phyloP scores from a whole-genome alignment of 257 asterid genomes.

The Linderniella brevidens region DNA sequence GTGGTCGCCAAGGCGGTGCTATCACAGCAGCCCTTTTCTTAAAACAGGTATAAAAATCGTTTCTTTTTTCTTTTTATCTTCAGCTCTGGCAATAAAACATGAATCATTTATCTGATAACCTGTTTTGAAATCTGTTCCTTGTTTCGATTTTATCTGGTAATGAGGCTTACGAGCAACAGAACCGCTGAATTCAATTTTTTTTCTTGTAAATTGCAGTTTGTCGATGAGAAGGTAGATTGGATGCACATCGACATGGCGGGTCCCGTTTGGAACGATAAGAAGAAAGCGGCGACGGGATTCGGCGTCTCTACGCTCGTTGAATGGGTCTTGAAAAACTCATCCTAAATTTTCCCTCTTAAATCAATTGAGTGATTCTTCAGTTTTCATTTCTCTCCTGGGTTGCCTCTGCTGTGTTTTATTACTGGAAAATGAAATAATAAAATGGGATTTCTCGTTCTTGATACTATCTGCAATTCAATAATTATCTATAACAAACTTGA shows the following conservation, averaged over 20 bases:
- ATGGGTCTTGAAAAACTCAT: constrained; percentile 78
- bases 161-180: no score
- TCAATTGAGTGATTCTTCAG: no score
- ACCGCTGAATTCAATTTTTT: neutral
- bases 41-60: constrained; percentile 55
- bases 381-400: no score
- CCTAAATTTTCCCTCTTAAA: constrained; percentile 11
- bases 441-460: no score
- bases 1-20: constrained; percentile 89
- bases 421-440: no score
- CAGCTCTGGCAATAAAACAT: no score
- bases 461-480: no score
- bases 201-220: constrained; percentile 44
- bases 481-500: no score
- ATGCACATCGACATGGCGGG: constrained; percentile 96
- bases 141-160: no score
- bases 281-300: constrained; percentile 75
- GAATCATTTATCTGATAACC: no score
- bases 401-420: no score
- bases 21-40: constrained; percentile 95
- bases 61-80: neutral
- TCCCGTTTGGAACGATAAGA: constrained; percentile 77
- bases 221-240: constrained; percentile 92
- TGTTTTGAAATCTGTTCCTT: no score
- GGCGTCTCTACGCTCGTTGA: constrained; percentile 74